phyloP scores from a whole-genome alignment of 306 rosid species.

The Cercis canadensis region DNA sequence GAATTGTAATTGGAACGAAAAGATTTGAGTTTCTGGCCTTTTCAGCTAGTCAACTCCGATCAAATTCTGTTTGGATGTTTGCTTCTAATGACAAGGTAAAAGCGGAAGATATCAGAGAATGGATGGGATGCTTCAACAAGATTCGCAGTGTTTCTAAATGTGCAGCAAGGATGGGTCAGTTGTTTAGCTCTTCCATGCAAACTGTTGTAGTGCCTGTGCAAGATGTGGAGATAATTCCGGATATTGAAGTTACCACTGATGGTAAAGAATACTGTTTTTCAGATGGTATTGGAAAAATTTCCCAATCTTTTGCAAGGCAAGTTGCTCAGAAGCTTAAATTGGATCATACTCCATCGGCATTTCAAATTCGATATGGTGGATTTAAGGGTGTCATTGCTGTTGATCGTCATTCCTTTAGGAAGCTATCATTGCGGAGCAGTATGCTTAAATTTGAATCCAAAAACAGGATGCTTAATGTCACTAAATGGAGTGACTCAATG shows the following conservation, averaged over 20 bases:
- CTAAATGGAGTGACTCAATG: conserved; percentile 83
- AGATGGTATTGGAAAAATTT: conserved; percentile 94
- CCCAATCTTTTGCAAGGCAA: conserved; percentile 75
- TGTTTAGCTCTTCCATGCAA: conserved; percentile 88
- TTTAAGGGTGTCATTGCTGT: conserved; percentile 92
- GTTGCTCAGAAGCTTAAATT: conserved; percentile 79
- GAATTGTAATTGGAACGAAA: conserved; percentile 80
- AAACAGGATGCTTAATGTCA: conserved; percentile 83
- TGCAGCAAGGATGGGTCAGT: conserved; percentile 99
- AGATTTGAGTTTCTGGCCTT: conserved; percentile 90
- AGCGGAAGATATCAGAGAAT: conserved; percentile 86
- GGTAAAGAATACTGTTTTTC: conserved; percentile 85
- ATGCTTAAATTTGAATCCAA: conserved; percentile 88
- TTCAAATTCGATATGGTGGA: conserved; percentile 96
- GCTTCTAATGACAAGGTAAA: conserved; percentile 81
- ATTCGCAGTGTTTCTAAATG: conserved; percentile 90
- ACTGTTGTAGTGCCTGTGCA: conserved; percentile 65
- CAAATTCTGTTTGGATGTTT: conserved; percentile 94
- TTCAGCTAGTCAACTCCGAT: conserved; percentile 95
- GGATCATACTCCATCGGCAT: conserved; percentile 78
- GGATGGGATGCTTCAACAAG: conserved; percentile 94
- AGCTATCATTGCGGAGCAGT: conserved; percentile 82
- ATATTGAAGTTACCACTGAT: conserved; percentile 65
- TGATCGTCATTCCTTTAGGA: conserved; percentile 72
- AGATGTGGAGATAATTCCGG: conserved; percentile 90